Percentiles rank a stretch among this genome's conserved stretches.
Conservation (phyloP, 345 rosid species). For the Rhizophora apiculata region DNA sequence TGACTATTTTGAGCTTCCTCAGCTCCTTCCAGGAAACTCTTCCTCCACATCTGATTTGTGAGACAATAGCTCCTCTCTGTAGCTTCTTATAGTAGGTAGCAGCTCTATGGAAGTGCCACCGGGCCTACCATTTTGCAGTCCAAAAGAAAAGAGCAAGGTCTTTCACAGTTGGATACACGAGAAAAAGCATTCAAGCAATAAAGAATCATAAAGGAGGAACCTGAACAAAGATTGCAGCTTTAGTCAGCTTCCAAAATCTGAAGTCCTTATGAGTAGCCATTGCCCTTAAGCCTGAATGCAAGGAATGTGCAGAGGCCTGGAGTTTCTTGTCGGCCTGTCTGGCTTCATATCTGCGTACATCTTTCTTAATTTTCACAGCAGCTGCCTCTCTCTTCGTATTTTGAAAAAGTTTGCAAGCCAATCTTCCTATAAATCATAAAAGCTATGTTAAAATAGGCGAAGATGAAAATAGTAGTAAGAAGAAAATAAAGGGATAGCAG, state of each 20-base stretch:
- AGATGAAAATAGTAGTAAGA: background rate
- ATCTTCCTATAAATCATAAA: slow-evolving; percentile 46
- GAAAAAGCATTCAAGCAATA: slow-evolving; percentile 1
- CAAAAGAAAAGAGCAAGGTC: background rate
- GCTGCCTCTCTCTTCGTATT: slow-evolving; percentile 52
- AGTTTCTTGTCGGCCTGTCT: slow-evolving; percentile 51
- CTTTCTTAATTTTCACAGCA: slow-evolving; percentile 69
- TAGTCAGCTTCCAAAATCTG: slow-evolving; percentile 54
- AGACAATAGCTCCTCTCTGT: slow-evolving; percentile 48
- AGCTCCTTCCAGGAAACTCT: slow-evolving; percentile 62
- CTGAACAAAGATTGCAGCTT: slow-evolving; percentile 67
- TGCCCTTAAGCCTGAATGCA: slow-evolving; percentile 69
- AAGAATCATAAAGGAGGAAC: slow-evolving; percentile 17
- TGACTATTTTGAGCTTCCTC: slow-evolving; percentile 72
- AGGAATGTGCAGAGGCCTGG: slow-evolving; percentile 41
- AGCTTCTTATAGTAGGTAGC: slow-evolving; percentile 57
- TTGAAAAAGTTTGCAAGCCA: slow-evolving; percentile 52
- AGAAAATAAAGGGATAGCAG: background rate
- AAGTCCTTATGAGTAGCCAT: slow-evolving; percentile 63
- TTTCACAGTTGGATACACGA: background rate
- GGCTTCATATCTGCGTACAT: slow-evolving; percentile 42
- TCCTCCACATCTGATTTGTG: slow-evolving; percentile 81
- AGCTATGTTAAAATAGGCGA: slow-evolving; percentile 8
- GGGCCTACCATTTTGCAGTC: slow-evolving; percentile 42
- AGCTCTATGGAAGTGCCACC: slow-evolving; percentile 61